A percentile compares a stretch with the other conserved stretches of the same genome.
phyloP scores from a whole-genome alignment of 495 filamentous ascomycete species.

The Aspergillus campestris region DNA sequence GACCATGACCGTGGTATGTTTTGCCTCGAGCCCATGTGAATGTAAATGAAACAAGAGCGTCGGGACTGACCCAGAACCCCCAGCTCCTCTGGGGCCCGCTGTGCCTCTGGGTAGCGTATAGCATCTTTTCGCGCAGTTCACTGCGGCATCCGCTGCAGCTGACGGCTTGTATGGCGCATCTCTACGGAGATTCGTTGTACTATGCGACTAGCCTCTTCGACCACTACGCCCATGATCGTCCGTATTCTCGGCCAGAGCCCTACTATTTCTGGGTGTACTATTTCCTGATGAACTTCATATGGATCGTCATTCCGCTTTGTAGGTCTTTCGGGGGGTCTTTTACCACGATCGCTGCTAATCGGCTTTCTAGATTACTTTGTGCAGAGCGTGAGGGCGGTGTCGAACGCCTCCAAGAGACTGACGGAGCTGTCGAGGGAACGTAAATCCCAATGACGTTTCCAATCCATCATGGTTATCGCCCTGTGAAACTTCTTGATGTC shows the following conservation, averaged over 20 bases:
- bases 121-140: conserved; percentile 50
- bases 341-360: conserved; percentile 15
- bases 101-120: conserved; percentile 56
- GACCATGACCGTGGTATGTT: conserved; percentile 65
- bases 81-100: conserved; percentile 72
- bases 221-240: conserved; percentile 43
- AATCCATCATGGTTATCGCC: neutral
- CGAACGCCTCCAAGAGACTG: conserved; percentile 36
- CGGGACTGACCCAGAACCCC: neutral
- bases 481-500: too few relatives aligned
- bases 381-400: conserved; percentile 40
- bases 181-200: conserved; percentile 82
- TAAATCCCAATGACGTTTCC: conserved; percentile 23
- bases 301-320: conserved; percentile 68
- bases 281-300: conserved; percentile 76
- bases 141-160: conserved; percentile 64
- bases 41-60: neutral
- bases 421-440: conserved; percentile 25
- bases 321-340: conserved; percentile 15
- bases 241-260: conserved; percentile 66
- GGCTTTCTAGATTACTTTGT: conserved; percentile 40
- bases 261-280: conserved; percentile 89
- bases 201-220: conserved; percentile 74
- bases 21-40: neutral
- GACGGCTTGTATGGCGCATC: conserved; percentile 66